Conservation (phyloP, 306 rosid genomes). For the Spatholobus suberectus region DNA sequence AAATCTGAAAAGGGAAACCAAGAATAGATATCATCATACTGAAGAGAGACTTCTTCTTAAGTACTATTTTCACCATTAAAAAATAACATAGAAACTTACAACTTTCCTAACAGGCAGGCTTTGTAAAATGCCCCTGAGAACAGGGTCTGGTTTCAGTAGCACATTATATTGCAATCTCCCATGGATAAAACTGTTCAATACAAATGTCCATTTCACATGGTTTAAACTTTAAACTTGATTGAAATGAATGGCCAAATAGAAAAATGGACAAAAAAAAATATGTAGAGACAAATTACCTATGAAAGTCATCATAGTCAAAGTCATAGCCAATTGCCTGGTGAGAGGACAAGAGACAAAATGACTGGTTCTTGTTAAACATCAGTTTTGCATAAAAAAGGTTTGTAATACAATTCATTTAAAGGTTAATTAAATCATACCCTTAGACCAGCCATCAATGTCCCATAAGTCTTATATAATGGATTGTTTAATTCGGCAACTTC, state of each 20-base stretch:
- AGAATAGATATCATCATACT: not conserved
- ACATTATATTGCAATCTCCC: conserved; percentile 78
- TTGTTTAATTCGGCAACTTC: conserved; percentile 60
- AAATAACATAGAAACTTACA: conserved; percentile 52
- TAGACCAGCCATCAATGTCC: conserved; percentile 96
- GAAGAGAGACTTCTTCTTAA: not conserved
- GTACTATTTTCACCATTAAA: not conserved
- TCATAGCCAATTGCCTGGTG: conserved; percentile 79
- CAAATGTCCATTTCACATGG: conserved; percentile 27
- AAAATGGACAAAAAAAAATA: not conserved
- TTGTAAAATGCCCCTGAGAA: conserved; percentile 73
- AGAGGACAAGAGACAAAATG: conserved; percentile 31
- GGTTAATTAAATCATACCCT: conserved; percentile 52
- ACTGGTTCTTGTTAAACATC: not conserved
- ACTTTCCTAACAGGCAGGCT: conserved; percentile 81
- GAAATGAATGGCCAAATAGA: not conserved
- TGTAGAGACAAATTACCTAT: conserved; percentile 55
- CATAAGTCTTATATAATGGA: conserved; percentile 75
- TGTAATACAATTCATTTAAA: not conserved
- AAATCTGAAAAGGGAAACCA: conserved; percentile 54
- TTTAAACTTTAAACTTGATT: not conserved
- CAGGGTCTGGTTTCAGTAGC: conserved; percentile 72
- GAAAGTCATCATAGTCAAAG: conserved; percentile 71
- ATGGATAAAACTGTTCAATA: conserved; percentile 68
- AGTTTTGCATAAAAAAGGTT: not conserved